Percentiles rank a stretch among this genome's conserved stretches.
Evolutionary conservation across 192 early-diverging fungal genomes (phyloP).

Genomic region (Haplosporangium gracile): DNA sequence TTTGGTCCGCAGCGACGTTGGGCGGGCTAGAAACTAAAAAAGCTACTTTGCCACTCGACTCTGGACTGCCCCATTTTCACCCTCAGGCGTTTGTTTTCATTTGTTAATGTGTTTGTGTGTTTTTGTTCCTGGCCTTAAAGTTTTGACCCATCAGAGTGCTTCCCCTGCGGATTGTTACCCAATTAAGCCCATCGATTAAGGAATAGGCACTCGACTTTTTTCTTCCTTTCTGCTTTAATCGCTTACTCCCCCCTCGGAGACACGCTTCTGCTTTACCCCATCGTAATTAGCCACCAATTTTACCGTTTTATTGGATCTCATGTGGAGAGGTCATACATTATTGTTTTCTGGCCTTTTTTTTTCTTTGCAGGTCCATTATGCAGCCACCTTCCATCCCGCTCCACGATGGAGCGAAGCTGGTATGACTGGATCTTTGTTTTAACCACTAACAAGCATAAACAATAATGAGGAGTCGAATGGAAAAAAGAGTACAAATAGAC

Average conservation of each 20-base stretch:
- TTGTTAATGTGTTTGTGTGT: not conserved
- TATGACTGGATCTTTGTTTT: not conserved
- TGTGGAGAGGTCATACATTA: not conserved
- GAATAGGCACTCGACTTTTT: not conserved
- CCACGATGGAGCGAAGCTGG: not conserved
- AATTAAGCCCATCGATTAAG: not conserved
- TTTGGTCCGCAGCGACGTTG: not conserved
- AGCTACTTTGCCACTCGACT: not conserved
- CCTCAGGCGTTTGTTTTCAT: not conserved
- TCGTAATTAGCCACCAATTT: not conserved
- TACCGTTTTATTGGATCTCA: not conserved
- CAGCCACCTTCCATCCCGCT: not conserved
- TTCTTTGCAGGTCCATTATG: not conserved
- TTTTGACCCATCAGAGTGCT: not conserved
- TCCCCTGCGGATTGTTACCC: not conserved
- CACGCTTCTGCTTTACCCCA: not conserved
- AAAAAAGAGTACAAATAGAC: conserved; percentile 19
- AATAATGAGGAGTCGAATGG: not conserved
- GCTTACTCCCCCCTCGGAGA: not conserved
- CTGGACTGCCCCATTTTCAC: not conserved
- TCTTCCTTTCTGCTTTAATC: not conserved
- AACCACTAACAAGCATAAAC: not conserved
- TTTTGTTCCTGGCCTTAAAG: not conserved
- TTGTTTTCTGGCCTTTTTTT: not conserved
- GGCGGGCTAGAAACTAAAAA: not conserved